These are phyloP conservation scores for Rubia peregrina DNA, from an alignment of 305 asterid species.

Conservation along the genomic window DNA sequence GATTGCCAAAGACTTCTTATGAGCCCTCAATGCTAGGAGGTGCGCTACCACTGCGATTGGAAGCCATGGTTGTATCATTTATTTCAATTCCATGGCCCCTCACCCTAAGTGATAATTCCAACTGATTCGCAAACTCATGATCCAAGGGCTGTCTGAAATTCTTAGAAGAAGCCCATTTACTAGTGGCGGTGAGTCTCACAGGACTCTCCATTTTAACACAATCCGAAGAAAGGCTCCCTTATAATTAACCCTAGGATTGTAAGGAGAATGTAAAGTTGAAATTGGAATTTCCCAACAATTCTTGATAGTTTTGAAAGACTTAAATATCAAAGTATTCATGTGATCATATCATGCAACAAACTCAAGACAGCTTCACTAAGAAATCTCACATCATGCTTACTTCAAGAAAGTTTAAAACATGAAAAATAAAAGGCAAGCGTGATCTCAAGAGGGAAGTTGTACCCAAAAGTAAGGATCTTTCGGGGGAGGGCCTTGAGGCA, in stretches of 20 bases:
- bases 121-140: slow-evolving; percentile 42
- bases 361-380: too few species aligned
- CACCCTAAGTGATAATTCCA: slow-evolving; percentile 46
- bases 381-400: too few species aligned
- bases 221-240: background rate
- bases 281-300: too few species aligned
- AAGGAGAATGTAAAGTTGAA: too few species aligned
- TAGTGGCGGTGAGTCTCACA: slow-evolving; percentile 48
- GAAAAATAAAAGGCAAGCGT: too few species aligned
- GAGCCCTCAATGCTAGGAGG: slow-evolving; percentile 87
- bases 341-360: too few species aligned
- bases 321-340: too few species aligned
- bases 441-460: too few species aligned
- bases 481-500: slow-evolving; percentile 33
- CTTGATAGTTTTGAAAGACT: too few species aligned
- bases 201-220: slow-evolving; percentile 70
- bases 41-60: slow-evolving; percentile 78
- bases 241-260: too few species aligned
- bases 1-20: slow-evolving; percentile 37
- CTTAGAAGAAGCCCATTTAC: background rate
- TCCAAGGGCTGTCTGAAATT: background rate
- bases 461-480: slow-evolving; percentile 21
- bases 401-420: too few species aligned
- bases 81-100: slow-evolving; percentile 33
- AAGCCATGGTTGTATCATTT: slow-evolving; percentile 32